A percentile compares a stretch with the other conserved stretches of the same genome.
Conservation (phyloP, 495 filamentous ascomycete species). For the Trichocladium antarcticum region DNA sequence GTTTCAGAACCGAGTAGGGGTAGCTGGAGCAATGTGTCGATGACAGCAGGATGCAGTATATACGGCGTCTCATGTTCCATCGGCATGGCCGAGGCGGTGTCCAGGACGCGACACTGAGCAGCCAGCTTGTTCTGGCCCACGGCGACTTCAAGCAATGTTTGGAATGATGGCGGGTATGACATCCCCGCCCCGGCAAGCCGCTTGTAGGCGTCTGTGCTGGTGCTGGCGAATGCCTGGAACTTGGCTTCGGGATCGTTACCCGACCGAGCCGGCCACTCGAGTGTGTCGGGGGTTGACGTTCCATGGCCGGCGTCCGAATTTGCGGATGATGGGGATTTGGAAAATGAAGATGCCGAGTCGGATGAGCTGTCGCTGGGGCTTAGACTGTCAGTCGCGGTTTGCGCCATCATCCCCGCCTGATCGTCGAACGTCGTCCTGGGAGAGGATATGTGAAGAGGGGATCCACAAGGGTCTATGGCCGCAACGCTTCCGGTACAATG, state of each 20-base stretch:
- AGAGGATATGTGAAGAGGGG: not conserved
- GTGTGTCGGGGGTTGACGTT: conserved; percentile 8
- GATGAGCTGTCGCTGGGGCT: conserved; percentile 10
- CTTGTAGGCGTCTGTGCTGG: conserved; percentile 12
- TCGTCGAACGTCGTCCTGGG: not conserved
- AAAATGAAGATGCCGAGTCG: conserved; percentile 4
- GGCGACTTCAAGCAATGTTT: conserved; percentile 29
- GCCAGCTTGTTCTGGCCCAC: conserved; percentile 21
- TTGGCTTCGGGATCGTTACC: conserved; percentile 2
- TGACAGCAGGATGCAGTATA: conserved; percentile 35
- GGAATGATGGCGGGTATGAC: conserved; percentile 30
- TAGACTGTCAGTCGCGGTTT: not conserved
- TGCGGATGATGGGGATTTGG: conserved; percentile 10
- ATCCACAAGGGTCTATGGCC: conserved; percentile 13
- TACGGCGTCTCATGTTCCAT: conserved; percentile 33
- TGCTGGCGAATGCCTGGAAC: not conserved
- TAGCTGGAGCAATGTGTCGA: conserved; percentile 38
- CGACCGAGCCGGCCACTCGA: conserved; percentile 5
- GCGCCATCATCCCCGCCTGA: conserved; percentile 2
- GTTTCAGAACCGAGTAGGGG: conserved; percentile 21
- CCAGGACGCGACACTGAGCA: conserved; percentile 30
- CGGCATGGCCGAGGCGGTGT: conserved; percentile 42
- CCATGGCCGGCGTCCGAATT: conserved; percentile 12
- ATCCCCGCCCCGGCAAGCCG: conserved; percentile 17
- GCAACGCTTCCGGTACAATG: conserved; percentile 29